Evolutionary conservation across 108 stramenopile species (phyloP).

Genomic region (Skeletonema marinoi): DNA sequence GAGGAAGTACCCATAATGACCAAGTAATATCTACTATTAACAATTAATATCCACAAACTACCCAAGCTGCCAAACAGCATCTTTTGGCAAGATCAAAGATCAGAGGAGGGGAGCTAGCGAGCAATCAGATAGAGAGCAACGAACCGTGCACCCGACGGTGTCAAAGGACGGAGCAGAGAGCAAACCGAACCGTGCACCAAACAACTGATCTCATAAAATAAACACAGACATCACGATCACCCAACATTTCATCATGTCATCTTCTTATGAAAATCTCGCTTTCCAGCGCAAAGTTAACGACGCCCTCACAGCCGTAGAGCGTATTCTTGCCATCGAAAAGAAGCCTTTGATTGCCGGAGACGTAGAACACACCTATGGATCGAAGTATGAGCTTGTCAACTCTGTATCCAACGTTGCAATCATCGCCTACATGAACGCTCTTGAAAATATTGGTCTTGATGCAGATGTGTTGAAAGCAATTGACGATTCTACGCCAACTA

Average conservation of each 20-base stretch:
- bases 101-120: too few species aligned
- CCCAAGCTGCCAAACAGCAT: too few species aligned
- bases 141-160: too few species aligned
- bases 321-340: slow-evolving; percentile 25
- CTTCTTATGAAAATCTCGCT: slow-evolving; percentile 1
- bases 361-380: slow-evolving; percentile 65
- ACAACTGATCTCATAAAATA: neutral
- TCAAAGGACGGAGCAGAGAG: too few species aligned
- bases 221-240: neutral
- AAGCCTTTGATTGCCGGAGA: slow-evolving; percentile 37
- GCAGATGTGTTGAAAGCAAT: slow-evolving; percentile 34
- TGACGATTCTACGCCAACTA: slow-evolving; percentile 47
- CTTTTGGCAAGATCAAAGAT: too few species aligned
- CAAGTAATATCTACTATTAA: too few species aligned
- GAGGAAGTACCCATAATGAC: too few species aligned
- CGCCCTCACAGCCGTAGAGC: slow-evolving; percentile 28
- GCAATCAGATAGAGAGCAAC: too few species aligned
- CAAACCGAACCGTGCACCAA: neutral
- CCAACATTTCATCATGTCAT: neutral
- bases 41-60: too few species aligned
- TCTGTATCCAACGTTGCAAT: slow-evolving; percentile 65
- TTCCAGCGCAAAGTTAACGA: slow-evolving; percentile 44
- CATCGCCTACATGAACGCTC: slow-evolving; percentile 58
- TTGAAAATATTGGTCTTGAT: slow-evolving; percentile 71
- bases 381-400: slow-evolving; percentile 76